Evolutionary conservation across 176 grass and related monocot species (phyloP).

Genomic region (Triticum timopheevii): DNA sequence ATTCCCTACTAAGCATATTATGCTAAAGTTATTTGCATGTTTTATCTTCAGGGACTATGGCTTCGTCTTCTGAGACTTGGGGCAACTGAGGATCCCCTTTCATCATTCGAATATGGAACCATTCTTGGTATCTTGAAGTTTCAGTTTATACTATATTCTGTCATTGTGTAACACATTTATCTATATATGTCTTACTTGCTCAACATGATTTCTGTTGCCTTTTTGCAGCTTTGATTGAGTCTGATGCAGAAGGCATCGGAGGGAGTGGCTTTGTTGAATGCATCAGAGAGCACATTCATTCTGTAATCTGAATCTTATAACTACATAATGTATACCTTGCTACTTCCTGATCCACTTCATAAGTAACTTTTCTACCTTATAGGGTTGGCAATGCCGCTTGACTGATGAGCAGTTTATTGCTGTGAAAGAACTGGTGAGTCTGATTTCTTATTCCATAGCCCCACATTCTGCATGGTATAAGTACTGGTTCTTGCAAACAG

Average conservation of each 20-base stretch:
- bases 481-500: conserved; percentile 11
- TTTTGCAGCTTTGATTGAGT: conserved; percentile 93
- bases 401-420: conserved; percentile 99
- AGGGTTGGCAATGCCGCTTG: conserved; percentile 99
- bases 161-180: conserved; percentile 17
- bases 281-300: conserved; percentile 98
- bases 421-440: conserved; percentile 95
- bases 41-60: conserved; percentile 88
- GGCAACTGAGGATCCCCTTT: conserved; percentile 98
- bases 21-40: conserved; percentile 21
- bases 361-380: conserved; percentile 40
- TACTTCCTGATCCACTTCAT: conserved; percentile 30
- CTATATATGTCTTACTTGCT: conserved; percentile 11
- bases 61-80: conserved; percentile 94
- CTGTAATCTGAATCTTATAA: conserved; percentile 53
- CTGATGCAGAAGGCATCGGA: conserved; percentile 98
- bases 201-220: conserved; percentile 31
- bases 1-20: conserved; percentile 22
- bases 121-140: conserved; percentile 87
- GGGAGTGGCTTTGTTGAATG: conserved; percentile 99
- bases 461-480: not conserved
- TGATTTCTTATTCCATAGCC: conserved; percentile 15
- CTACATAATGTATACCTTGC: conserved; percentile 8
- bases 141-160: conserved; percentile 13
- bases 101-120: conserved; percentile 99